Evolutionary conservation across 2,329 filamentous ascomycete genomes (phyloP).

Genomic region (Gaeumannomyces sp.): DNA sequence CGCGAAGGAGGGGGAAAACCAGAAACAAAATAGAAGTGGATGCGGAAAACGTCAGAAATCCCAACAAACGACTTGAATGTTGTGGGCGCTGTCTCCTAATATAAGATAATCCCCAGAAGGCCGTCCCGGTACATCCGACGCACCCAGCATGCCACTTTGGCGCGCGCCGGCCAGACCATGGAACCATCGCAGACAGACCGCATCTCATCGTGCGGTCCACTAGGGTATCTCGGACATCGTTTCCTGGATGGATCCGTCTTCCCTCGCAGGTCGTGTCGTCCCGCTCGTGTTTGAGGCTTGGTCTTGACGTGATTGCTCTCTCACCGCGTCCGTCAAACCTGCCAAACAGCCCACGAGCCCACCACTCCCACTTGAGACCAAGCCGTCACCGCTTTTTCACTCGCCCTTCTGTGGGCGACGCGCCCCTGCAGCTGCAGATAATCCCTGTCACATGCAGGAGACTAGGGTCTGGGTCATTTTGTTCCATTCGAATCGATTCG

Average conservation of each 20-base stretch:
- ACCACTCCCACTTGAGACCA: not conserved
- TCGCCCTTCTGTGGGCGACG: not conserved
- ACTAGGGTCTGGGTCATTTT: not conserved
- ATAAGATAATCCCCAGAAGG: not conserved
- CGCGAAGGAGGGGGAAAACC: not conserved
- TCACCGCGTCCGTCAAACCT: too few species aligned
- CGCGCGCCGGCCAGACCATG: not conserved
- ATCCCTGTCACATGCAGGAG: slow-evolving; percentile 2
- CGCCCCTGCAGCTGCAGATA: slow-evolving; percentile 7
- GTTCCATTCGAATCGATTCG: not conserved
- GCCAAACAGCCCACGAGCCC: not conserved
- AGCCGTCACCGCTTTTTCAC: not conserved
- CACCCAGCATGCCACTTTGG: not conserved
- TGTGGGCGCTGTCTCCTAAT: not conserved
- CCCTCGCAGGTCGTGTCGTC: not conserved
- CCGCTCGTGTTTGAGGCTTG: not conserved
- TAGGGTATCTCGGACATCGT: not conserved
- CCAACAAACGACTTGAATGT: not conserved
- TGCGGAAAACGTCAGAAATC: not conserved
- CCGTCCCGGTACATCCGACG: not conserved
- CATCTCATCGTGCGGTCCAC: too few species aligned
- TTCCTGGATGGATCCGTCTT: not conserved
- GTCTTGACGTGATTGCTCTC: not conserved
- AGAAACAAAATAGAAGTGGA: not conserved
- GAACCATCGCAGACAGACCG: too few species aligned